A percentile compares a stretch with the other conserved stretches of the same genome.
Conservation (phyloP, 1,284 basidiomycete species). For the Xerocomus amazonicus region DNA sequence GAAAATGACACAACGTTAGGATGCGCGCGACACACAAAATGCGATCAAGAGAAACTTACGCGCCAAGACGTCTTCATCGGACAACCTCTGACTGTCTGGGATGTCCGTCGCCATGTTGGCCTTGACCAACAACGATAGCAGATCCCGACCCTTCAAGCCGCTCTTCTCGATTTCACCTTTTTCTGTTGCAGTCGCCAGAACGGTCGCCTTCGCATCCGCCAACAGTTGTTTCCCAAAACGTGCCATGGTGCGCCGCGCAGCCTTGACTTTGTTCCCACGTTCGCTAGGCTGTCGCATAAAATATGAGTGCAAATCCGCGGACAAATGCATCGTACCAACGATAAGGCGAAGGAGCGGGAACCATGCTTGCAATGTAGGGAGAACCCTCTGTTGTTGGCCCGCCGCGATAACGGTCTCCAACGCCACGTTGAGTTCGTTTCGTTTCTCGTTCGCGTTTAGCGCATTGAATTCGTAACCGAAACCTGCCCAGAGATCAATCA, state of each 20-base stretch:
- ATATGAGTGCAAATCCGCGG: neutral
- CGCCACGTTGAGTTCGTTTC: slow-evolving; percentile 48
- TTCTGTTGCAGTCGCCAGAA: slow-evolving; percentile 13
- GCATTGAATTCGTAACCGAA: slow-evolving; percentile 46
- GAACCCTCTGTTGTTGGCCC: slow-evolving; percentile 18
- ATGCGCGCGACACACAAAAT: too few species aligned
- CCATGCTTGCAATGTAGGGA: slow-evolving; percentile 35
- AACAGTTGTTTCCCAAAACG: slow-evolving; percentile 47
- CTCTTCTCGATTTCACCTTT: too few species aligned
- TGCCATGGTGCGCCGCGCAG: slow-evolving; percentile 25
- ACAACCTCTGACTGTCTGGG: slow-evolving; percentile 55
- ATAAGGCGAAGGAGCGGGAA: slow-evolving; percentile 43
- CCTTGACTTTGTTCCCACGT: slow-evolving; percentile 7
- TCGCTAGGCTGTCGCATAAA: slow-evolving; percentile 14
- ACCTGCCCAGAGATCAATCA: neutral
- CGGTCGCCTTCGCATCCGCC: slow-evolving; percentile 40
- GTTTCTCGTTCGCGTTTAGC: slow-evolving; percentile 35
- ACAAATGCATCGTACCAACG: slow-evolving; percentile 29
- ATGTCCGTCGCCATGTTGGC: slow-evolving; percentile 65
- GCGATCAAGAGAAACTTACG: slow-evolving; percentile 45
- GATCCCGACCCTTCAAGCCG: too few species aligned
- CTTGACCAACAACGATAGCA: slow-evolving; percentile 34
- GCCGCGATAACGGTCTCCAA: slow-evolving; percentile 43
- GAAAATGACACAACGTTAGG: neutral
- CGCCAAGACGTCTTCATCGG: slow-evolving; percentile 70